Evolutionary conservation across 441 rosid genomes (phyloP), one percentile per base, ranked within the genome.

Genomic region (Sinapis alba): DNA sequence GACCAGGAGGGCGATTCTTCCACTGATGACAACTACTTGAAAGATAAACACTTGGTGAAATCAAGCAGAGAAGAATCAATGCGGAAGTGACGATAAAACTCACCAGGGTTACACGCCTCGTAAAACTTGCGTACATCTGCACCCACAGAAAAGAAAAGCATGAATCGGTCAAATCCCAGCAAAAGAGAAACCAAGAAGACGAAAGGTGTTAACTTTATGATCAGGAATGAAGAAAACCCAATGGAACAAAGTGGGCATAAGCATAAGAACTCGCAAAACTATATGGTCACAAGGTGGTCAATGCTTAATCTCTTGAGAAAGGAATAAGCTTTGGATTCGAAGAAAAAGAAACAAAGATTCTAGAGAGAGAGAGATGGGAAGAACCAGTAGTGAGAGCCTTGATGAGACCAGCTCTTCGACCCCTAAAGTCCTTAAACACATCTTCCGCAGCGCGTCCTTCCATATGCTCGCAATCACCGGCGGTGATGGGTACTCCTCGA

Each of bases 21-120:
- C 21, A 59, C 38, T 51, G 30, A 54, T 9, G 41, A 26, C 57
- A 45, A 34, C 54, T 7, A 60, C 2, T 58, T 58, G 51, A 36
- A 57, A 11, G 24, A 50, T 4, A 3, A 41, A 58, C 50, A 19
- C 36, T 12, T n/a, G 3, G 19, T 38, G 20, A 47, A 32, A 66
- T 16, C 1, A 45, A 34, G 0, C 38, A 54, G 53, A 56, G 32
- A 4, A 68, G n/a, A 2, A 13, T 28, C 64, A 71, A 68, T 26
- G 28, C 38, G 24, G 21, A 15, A 15, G 18, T 26, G 38, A 51
- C 2, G 41, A 68, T 68, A 20, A 15, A 79, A 58, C 96, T 85
- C 71, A 90, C 96, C 94, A 78, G 97, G 97, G 86, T 90, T 90
- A 74, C 93, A 87, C 88, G 82, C 87, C 60, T 81, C 76, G 62